A percentile compares a stretch with the other conserved stretches of the same genome.
phyloP scores from a whole-genome alignment of 176 grass and related monocot genomes.

The Paspalum vaginatum region DNA sequence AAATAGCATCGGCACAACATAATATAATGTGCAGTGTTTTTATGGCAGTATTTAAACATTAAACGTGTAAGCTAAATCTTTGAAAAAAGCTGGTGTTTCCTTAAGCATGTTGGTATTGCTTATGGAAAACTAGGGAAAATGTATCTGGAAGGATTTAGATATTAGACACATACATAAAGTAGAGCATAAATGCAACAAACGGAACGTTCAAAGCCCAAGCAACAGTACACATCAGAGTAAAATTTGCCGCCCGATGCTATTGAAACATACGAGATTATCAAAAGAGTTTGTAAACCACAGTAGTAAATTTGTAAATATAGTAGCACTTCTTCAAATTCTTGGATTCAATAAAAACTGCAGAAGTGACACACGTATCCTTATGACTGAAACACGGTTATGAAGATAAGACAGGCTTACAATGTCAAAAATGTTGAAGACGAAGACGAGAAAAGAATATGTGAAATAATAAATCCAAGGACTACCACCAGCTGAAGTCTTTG shows the following conservation, averaged over 20 bases:
- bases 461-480: constrained; percentile 85
- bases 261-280: background rate
- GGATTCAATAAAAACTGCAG: background rate
- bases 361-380: background rate
- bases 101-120: background rate
- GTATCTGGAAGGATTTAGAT: background rate
- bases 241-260: background rate
- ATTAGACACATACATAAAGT: constrained; percentile 8
- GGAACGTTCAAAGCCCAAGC: constrained; percentile 1
- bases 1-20: background rate
- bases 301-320: background rate
- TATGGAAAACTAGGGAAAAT: constrained; percentile 1
- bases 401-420: constrained; percentile 77
- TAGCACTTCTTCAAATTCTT: background rate
- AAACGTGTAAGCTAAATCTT: background rate
- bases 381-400: constrained; percentile 12
- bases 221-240: background rate
- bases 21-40: background rate
- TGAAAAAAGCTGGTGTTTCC: background rate
- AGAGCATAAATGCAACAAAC: background rate
- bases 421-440: constrained; percentile 98
- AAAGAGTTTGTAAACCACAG: background rate
- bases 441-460: constrained; percentile 83
- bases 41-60: constrained; percentile 14
- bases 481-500: constrained; percentile 66